phyloP scores from a whole-genome alignment of 805 yeast genomes.

The Starmerella davenportii region DNA sequence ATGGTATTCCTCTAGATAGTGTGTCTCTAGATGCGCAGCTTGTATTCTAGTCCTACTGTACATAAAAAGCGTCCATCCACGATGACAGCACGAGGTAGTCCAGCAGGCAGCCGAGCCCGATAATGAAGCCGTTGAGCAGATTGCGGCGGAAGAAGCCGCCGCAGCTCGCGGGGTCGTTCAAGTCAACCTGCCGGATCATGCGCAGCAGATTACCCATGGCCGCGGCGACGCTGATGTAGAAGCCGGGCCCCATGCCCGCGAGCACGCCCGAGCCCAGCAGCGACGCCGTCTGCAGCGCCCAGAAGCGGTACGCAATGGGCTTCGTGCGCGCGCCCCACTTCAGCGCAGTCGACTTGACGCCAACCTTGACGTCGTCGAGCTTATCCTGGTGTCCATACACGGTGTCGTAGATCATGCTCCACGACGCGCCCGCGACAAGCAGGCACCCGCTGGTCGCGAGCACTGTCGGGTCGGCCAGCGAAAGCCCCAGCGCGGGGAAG shows the following conservation, averaged over 20 bases:
- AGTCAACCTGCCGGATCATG: constrained; percentile 57
- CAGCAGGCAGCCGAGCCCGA: constrained; percentile 22
- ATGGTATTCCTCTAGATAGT: too few relatives aligned
- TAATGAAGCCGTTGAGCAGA: constrained; percentile 38
- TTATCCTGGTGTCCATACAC: constrained; percentile 97
- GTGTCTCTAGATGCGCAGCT: too few relatives aligned
- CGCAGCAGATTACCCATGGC: constrained; percentile 51
- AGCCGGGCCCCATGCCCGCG: constrained; percentile 78
- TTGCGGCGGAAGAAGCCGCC: constrained; percentile 67
- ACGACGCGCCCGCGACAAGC: constrained; percentile 55
- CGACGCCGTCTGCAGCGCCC: constrained; percentile 48
- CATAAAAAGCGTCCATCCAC: too few relatives aligned
- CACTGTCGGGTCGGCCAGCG: constrained; percentile 56
- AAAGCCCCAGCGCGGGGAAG: constrained; percentile 86
- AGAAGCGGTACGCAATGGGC: constrained; percentile 43
- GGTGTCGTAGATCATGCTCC: constrained; percentile 95
- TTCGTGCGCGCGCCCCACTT: constrained; percentile 80
- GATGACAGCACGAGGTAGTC: constrained; percentile 22
- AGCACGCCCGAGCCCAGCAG: constrained; percentile 51
- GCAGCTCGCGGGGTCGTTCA: constrained; percentile 65
- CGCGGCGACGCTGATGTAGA: constrained; percentile 40
- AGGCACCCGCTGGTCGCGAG: constrained; percentile 30
- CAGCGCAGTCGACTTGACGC: constrained; percentile 86
- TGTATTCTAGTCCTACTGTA: too few relatives aligned
- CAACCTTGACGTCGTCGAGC: constrained; percentile 67